Percentiles rank a stretch among this genome's conserved stretches.
These are phyloP conservation scores for Metschnikowia matae DNA, from an alignment of 805 yeast genomes.

Conservation along the genomic window DNA sequence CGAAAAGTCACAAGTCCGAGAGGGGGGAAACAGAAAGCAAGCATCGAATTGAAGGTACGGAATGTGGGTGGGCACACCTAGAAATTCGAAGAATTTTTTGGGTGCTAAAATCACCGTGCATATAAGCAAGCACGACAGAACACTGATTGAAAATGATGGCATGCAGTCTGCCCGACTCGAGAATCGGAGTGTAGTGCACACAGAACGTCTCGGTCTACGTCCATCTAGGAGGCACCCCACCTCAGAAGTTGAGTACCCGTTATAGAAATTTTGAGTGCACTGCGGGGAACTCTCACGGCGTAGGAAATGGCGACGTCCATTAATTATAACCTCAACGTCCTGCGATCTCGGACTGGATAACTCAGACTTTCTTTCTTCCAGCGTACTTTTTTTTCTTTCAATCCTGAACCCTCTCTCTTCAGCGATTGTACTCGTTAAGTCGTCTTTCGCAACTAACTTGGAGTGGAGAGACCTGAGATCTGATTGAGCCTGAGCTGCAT, in stretches of 20 bases:
- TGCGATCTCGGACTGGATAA: neutral
- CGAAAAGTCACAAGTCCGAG: neutral
- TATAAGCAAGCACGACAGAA: neutral
- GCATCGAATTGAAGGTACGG: neutral
- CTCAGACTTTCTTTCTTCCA: neutral
- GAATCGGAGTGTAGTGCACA: slow-evolving; percentile 3
- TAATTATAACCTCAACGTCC: neutral
- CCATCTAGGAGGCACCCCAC: neutral
- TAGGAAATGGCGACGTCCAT: neutral
- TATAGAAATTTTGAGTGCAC: slow-evolving; percentile 4
- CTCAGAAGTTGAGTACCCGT: slow-evolving; percentile 1
- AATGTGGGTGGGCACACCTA: neutral
- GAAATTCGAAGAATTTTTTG: neutral
- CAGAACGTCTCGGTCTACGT: neutral
- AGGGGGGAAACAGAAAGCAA: neutral
- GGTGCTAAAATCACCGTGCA: neutral
- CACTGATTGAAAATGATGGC: neutral
- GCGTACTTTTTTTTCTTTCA: neutral
- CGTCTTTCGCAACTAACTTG: neutral
- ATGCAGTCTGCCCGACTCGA: neutral
- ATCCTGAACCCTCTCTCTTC: neutral
- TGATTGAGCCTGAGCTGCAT: neutral
- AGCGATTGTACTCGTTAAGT: neutral
- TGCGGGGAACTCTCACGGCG: slow-evolving; percentile 2
- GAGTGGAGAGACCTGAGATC: neutral